Evolutionary conservation across 2,329 filamentous ascomycete species (phyloP), one percentile per base, ranked within the genome.

Genomic region (Nemania bipapillata): DNA sequence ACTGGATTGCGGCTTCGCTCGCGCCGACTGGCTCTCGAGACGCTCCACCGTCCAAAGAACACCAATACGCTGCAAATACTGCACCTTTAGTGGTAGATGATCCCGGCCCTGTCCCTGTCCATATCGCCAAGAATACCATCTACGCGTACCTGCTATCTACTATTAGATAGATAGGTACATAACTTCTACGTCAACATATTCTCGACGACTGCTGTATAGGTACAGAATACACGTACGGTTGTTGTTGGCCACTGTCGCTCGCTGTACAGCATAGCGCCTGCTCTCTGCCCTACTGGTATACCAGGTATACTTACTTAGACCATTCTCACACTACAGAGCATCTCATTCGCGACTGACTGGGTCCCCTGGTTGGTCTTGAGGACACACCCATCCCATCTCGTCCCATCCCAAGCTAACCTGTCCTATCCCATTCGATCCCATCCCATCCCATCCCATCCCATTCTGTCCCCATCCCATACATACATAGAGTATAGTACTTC

Each of bases 1-100:
- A 69, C 60, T 63, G 58, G 67, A 68, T 70, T 74, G 47, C 65
- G 55, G 69, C 65, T 22, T 70, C 68, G 66, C 69, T 71, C 69
- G 70, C 73, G 74, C 74, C 73, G 69, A 72, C 67, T 65, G 66
- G 65, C 63, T 52, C 67, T 69, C 69, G 62, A 73, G 70, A 66
- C 73, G 73, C 75, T 75, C 72, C 65, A 69, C 56, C 63, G 35
- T 32, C 60, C 63, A 54, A 59, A 71, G 30, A 60, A 70, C 52
- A 45, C 62, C 52, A 40, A 24, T 32, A 50, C 37, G 60, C 42
- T 63, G 22, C 45, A n/a, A 32, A 32, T 32, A 32, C 47, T 26
- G 47, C 15, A 45, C 40, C 40, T 45, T n/a, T 17, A 45, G 40
- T 15, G 15, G 40, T 17, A n/a, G 22, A n/a, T 20, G 47, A 65